Evolutionary conservation across 2,329 filamentous ascomycete species (phyloP), one percentile per base, ranked within the genome.

Genomic region (Berkeleyomyces basicola): DNA sequence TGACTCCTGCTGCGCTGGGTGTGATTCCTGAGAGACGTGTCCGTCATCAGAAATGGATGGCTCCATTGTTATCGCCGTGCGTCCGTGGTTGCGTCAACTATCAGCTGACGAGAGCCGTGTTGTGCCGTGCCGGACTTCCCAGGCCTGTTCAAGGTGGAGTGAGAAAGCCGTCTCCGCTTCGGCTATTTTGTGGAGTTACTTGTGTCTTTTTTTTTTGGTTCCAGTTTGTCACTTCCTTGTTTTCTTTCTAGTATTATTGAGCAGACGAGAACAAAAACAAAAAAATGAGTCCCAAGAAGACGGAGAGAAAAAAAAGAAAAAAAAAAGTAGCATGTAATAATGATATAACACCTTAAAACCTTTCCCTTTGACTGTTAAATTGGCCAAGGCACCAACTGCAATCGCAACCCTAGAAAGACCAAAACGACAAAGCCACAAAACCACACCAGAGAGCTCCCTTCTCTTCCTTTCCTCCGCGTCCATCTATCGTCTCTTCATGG

Each of bases 401-500:
- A 11, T n/a, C 11, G 11, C 43, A 46, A 46, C 43, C 43, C 43
- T 46, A 46, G 44, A 14, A 47, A 47, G 23, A 14, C n/a, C 44
- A 37, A 37, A n/a, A 53, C 7, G 36, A 36, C 2, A 37, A 33
- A n/a, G 23, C 14, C 47, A 4, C 16, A 51, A 14, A 43, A 43
- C 42, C 10, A 43, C 57, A 42, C 14, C 43, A 59, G 10, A 9
- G 23, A n/a, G 16, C 60, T 11, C 37, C 39, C 7, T 36, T 9
- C n/a, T 39, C 7, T 61, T 44, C n/a, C 36, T 61, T 10, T 9
- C 42, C 23, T 23, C 43, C 51, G 39, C 37, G 3, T 40, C 59
- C 31, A 16, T 47, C 68, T 80, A 82, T 71, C 79, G 76, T 76
- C 83, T 83, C 78, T 83, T 83, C 57, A 78, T 74, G 44, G 74